Conservation (phyloP, 2,329 filamentous ascomycete genomes). For the Diaporthe caulivora region DNA sequence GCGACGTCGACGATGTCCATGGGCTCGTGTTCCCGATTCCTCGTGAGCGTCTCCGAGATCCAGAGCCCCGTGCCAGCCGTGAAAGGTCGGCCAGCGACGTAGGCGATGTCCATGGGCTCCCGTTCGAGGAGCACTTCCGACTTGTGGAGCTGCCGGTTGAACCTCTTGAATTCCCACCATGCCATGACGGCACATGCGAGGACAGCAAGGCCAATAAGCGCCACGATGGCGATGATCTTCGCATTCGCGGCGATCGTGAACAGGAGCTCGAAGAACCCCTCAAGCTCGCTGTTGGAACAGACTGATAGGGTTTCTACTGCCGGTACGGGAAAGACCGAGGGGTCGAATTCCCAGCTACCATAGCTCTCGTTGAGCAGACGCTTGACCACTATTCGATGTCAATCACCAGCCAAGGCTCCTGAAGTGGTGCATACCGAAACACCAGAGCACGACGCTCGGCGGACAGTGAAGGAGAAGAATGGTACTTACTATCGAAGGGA, state of each 20-base stretch:
- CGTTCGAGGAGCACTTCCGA: conserved; percentile 74
- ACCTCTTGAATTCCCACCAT: conserved; percentile 83
- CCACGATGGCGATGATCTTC: conserved; percentile 80
- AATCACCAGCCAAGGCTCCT: no score
- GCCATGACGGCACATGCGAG: conserved; percentile 83
- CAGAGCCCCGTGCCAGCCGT: conserved; percentile 80
- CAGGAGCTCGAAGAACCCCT: conserved; percentile 84
- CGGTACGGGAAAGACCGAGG: conserved; percentile 83
- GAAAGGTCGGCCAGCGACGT: conserved; percentile 85
- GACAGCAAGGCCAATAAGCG: conserved; percentile 78
- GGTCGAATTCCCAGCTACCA: conserved; percentile 82
- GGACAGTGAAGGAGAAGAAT: no score
- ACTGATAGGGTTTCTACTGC: conserved; percentile 86
- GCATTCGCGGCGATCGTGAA: conserved; percentile 75
- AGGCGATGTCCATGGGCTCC: conserved; percentile 89
- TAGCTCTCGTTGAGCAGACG: conserved; percentile 78
- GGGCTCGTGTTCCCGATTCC: conserved; percentile 46
- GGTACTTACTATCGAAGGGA: conserved; percentile 74
- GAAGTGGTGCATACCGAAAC: no score
- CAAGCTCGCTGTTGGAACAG: conserved; percentile 87
- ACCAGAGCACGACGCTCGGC: no score
- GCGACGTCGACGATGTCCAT: conserved; percentile 80
- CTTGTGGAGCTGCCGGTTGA: conserved; percentile 78
- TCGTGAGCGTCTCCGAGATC: conserved; percentile 73
- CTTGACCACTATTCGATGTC: conserved; percentile 66